Evolutionary conservation across 2,329 filamentous ascomycete species (phyloP).

Genomic region (Pseudogymnoascus sp.): DNA sequence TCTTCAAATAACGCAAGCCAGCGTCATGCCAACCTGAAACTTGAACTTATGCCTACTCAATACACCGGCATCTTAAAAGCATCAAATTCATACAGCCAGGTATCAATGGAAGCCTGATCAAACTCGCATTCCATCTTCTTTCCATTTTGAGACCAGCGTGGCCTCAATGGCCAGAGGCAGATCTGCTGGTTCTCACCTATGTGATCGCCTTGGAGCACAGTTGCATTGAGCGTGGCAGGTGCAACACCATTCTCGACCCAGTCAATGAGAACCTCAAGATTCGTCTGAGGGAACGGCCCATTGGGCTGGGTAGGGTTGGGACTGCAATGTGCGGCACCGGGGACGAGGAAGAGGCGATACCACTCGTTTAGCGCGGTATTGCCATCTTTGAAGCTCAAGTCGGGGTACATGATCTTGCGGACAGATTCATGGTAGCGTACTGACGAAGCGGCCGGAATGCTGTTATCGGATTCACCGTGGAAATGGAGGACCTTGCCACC

Average conservation of each 20-base stretch:
- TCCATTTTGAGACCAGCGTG: constrained; percentile 33
- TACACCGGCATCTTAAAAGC: constrained; percentile 35
- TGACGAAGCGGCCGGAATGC: constrained; percentile 41
- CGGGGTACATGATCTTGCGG: constrained; percentile 41
- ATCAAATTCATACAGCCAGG: constrained; percentile 34
- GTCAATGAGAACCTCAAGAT: constrained; percentile 40
- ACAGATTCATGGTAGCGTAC: constrained; percentile 45
- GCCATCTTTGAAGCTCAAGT: constrained; percentile 33
- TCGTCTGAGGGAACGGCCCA: constrained; percentile 38
- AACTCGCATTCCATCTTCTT: constrained; percentile 31
- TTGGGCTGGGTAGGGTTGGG: constrained; percentile 34
- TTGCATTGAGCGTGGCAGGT: constrained; percentile 38
- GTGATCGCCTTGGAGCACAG: constrained; percentile 16
- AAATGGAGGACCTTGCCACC: constrained; percentile 47
- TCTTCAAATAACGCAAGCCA: not conserved
- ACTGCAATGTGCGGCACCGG: constrained; percentile 45
- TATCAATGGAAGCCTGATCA: constrained; percentile 34
- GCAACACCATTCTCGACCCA: constrained; percentile 45
- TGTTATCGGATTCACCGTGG: constrained; percentile 45
- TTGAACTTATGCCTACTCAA: constrained; percentile 18
- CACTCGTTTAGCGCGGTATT: constrained; percentile 40
- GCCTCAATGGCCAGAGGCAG: constrained; percentile 38
- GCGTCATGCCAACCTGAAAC: not conserved
- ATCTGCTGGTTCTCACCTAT: constrained; percentile 32
- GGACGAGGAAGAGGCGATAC: constrained; percentile 43